These are phyloP conservation scores for Ceratocystis alfenasii DNA, from an alignment of 2,329 filamentous ascomycete species.

Conservation along the genomic window DNA sequence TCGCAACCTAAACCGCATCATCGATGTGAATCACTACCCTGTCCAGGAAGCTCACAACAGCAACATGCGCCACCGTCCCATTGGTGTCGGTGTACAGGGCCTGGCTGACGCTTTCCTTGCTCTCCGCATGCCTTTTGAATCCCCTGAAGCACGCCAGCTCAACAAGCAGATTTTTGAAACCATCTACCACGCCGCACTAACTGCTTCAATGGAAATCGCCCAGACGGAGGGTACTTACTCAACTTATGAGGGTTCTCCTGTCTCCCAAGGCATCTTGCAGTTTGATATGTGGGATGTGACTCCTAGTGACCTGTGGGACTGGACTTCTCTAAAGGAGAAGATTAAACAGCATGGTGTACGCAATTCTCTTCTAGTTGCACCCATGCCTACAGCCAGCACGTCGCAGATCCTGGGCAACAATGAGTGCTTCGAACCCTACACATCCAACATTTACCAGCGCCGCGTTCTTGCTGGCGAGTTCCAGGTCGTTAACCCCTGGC, in stretches of 20 bases:
- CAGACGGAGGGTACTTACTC: constrained; percentile 74
- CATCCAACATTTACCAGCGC: constrained; percentile 98
- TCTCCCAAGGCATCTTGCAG: constrained; percentile 90
- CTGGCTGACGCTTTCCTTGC: constrained; percentile 97
- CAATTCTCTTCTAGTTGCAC: constrained; percentile 88
- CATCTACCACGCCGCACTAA: constrained; percentile 92
- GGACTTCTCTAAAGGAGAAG: constrained; percentile 74
- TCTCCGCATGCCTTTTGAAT: constrained; percentile 93
- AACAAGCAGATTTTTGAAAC: constrained; percentile 99
- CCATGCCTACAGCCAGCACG: constrained; percentile 95
- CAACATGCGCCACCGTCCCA: constrained; percentile 93
- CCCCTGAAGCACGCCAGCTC: constrained; percentile 79
- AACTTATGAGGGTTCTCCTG: constrained; percentile 84
- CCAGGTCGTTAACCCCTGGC: constrained; percentile 98
- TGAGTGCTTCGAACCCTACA: constrained; percentile 99
- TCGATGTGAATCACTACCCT: constrained; percentile 98
- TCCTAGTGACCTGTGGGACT: constrained; percentile 92
- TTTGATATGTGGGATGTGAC: constrained; percentile 98
- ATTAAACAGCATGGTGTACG: constrained; percentile 88
- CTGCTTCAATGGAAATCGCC: constrained; percentile 76
- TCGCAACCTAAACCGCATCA: constrained; percentile 86
- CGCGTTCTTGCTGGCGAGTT: constrained; percentile 97
- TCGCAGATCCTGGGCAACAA: constrained; percentile 98
- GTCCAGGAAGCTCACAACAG: constrained; percentile 85
- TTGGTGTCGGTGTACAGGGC: constrained; percentile 94